These are phyloP conservation scores for Paxillus involutus DNA, from an alignment of 768 basidiomycete species.

Conservation along the genomic window DNA sequence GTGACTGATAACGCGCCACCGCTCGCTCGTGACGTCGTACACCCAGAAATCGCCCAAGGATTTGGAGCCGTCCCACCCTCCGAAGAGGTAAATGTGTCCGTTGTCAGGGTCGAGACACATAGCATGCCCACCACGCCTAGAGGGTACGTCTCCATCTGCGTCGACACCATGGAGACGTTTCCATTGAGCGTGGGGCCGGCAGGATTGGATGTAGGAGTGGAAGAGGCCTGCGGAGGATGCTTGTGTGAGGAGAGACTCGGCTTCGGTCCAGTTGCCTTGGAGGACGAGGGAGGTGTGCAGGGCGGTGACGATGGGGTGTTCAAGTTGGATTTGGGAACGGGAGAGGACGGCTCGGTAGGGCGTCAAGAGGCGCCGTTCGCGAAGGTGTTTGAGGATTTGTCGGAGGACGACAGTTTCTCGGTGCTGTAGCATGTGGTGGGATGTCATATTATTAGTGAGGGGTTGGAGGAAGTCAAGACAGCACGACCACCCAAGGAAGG, in stretches of 20 bases:
- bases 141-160: constrained; percentile 62
- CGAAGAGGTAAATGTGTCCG: constrained; percentile 70
- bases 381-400: constrained; percentile 73
- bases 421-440: constrained; percentile 41
- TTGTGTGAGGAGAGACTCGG: constrained; percentile 52
- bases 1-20: constrained; percentile 61
- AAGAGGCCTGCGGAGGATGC: constrained; percentile 62
- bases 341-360: constrained; percentile 61
- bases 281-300: constrained; percentile 66
- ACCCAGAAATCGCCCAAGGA: constrained; percentile 81
- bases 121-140: constrained; percentile 73
- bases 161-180: constrained; percentile 57
- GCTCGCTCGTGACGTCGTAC: constrained; percentile 57
- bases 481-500: background rate
- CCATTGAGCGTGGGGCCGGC: constrained; percentile 64
- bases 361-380: constrained; percentile 69
- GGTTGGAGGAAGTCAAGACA: background rate
- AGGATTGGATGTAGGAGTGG: constrained; percentile 51
- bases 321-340: constrained; percentile 54
- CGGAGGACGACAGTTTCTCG: constrained; percentile 65
- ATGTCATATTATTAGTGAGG: too few species aligned
- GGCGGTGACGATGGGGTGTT: constrained; percentile 69
- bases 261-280: constrained; percentile 58
- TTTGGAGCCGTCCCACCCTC: constrained; percentile 75
- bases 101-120: constrained; percentile 74